Conservation (phyloP, 768 basidiomycete species). For the Dacryopinax spathularia region DNA sequence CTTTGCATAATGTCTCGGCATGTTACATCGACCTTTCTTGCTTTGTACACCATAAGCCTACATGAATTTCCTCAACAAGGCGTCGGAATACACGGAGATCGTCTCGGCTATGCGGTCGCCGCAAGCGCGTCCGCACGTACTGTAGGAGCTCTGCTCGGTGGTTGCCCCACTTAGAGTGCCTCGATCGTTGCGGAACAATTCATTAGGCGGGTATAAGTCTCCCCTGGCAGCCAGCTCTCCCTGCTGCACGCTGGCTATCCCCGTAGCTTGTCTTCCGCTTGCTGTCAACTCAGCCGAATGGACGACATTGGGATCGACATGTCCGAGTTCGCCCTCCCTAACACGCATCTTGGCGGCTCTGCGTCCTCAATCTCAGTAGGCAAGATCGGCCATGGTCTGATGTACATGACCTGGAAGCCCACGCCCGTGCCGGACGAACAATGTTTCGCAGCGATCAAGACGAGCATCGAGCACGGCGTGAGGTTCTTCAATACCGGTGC, state of each 20-base stretch:
- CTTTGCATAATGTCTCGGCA: too few species aligned
- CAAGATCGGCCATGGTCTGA: neutral
- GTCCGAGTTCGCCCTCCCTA: neutral
- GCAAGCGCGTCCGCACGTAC: too few species aligned
- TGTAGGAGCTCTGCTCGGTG: too few species aligned
- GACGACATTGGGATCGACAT: neutral
- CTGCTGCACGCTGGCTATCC: too few species aligned
- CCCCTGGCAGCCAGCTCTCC: too few species aligned
- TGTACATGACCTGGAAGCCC: conserved; percentile 26
- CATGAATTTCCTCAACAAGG: too few species aligned
- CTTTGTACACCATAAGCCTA: neutral
- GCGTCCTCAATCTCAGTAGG: neutral
- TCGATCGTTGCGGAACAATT: too few species aligned
- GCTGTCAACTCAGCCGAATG: too few species aligned
- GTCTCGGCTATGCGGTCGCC: too few species aligned
- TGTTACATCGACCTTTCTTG: neutral
- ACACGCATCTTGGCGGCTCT: neutral
- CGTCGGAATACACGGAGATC: too few species aligned
- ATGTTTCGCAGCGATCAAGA: conserved; percentile 49
- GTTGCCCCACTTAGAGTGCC: too few species aligned
- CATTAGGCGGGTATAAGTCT: too few species aligned
- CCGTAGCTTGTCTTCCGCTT: neutral
- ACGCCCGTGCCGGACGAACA: conserved; percentile 39
- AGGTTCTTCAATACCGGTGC: conserved; percentile 36
- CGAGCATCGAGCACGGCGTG: conserved; percentile 13